A percentile compares a stretch with the other conserved stretches of the same genome.
Conservation (phyloP, 306 rosid genomes). For the Prosopis cineraria region DNA sequence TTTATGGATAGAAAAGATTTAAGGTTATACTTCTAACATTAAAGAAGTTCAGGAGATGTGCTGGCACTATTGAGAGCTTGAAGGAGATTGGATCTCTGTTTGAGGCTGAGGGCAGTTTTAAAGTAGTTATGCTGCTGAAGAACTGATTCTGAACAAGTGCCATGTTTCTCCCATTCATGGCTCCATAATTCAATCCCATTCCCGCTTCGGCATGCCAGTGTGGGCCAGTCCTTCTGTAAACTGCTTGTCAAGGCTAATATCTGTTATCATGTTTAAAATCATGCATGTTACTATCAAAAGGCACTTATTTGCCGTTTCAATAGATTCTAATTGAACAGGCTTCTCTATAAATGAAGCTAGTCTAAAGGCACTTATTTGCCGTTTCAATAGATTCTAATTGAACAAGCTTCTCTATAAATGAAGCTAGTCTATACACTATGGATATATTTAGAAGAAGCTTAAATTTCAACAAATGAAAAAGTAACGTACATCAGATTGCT, state of each 20-base stretch:
- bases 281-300: background rate
- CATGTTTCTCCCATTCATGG: slow-evolving; percentile 83
- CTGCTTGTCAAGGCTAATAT: slow-evolving; percentile 31
- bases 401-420: background rate
- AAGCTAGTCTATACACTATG: background rate
- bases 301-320: background rate
- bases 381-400: background rate
- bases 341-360: too few relatives aligned
- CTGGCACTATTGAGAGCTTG: slow-evolving; percentile 59
- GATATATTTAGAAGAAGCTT: too few relatives aligned
- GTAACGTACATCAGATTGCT: slow-evolving; percentile 55
- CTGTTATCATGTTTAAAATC: slow-evolving; percentile 27
- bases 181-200: slow-evolving; percentile 60
- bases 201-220: slow-evolving; percentile 74
- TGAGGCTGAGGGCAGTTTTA: slow-evolving; percentile 54
- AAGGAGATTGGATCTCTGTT: slow-evolving; percentile 49
- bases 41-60: slow-evolving; percentile 5
- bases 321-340: background rate
- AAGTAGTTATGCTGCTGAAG: slow-evolving; percentile 72
- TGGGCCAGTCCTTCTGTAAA: slow-evolving; percentile 65
- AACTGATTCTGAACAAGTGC: slow-evolving; percentile 72
- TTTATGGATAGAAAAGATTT: background rate
- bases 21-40: background rate
- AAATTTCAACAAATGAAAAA: background rate
- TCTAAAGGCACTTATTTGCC: background rate